Conservation (phyloP, 176 grass and related monocot genomes). For the Oryza coarctata region DNA sequence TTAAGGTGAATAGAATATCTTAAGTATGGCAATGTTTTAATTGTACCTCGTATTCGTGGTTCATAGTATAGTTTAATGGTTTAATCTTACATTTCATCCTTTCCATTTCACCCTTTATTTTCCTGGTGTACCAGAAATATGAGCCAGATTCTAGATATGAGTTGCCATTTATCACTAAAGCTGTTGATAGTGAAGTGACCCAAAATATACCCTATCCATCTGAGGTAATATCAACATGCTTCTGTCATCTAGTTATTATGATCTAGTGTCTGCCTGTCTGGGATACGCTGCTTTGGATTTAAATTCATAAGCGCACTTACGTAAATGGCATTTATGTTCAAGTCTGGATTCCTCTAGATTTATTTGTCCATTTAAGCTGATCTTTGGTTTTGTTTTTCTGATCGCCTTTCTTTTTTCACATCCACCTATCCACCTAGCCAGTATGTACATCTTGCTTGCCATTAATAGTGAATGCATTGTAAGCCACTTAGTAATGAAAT, state of each 20-base stretch:
- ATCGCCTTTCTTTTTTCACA: not conserved
- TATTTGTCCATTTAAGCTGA: conserved; percentile 14
- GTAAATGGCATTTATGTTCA: not conserved
- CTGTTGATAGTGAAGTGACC: conserved; percentile 35
- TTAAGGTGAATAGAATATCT: conserved; percentile 40
- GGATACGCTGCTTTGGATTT: not conserved
- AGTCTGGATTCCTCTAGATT: not conserved
- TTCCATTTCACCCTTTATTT: conserved; percentile 1
- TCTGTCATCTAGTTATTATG: conserved; percentile 4
- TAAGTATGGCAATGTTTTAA: conserved; percentile 3
- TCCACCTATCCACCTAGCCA: not conserved
- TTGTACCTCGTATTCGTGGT: conserved; percentile 17
- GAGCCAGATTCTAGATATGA: conserved; percentile 54
- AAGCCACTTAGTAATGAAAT: not conserved
- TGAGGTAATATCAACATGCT: conserved; percentile 45
- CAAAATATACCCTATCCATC: conserved; percentile 45
- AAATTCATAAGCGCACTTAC: conserved; percentile 12
- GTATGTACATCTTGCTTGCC: not conserved
- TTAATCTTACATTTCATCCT: not conserved
- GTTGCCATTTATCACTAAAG: conserved; percentile 49
- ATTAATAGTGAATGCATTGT: not conserved
- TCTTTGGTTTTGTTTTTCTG: not conserved
- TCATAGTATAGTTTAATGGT: not conserved
- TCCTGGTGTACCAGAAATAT: conserved; percentile 49
- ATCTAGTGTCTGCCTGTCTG: not conserved